Evolutionary conservation across 1,139 yeast genomes (phyloP).

Genomic region (Blastobotrys niveus): DNA sequence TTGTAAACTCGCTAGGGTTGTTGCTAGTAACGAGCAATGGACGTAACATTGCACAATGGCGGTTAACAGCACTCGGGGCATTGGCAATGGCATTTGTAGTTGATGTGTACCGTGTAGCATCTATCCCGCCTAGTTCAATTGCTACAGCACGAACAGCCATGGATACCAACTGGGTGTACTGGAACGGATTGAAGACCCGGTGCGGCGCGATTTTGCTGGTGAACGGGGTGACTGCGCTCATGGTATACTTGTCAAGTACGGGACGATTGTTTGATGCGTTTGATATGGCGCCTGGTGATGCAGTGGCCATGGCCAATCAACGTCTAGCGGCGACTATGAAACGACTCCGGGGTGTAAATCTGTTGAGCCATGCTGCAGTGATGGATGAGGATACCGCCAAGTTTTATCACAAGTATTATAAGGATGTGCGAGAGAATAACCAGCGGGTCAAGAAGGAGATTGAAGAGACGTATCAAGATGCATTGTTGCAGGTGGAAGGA

Average conservation of each 20-base stretch:
- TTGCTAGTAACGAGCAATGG: conserved; percentile 20
- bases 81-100: conserved; percentile 10
- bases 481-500: neutral
- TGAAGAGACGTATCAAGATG: neutral
- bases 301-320: neutral
- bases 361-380: neutral
- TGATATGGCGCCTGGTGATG: neutral
- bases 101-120: conserved; percentile 15
- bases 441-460: neutral
- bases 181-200: conserved; percentile 18
- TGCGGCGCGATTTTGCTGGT: conserved; percentile 17
- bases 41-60: conserved; percentile 20
- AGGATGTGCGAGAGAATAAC: neutral
- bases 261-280: conserved; percentile 21
- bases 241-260: conserved; percentile 21
- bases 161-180: conserved; percentile 22
- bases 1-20: conserved; percentile 19
- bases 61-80: conserved; percentile 12
- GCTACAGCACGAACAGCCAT: conserved; percentile 12
- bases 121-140: conserved; percentile 15
- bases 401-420: neutral
- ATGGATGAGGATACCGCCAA: neutral
- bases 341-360: neutral
- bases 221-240: conserved; percentile 18
- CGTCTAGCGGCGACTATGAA: too few relatives aligned